These are phyloP conservation scores for Nemania abortiva DNA, from an alignment of 2,329 filamentous ascomycete genomes.

Conservation along the genomic window DNA sequence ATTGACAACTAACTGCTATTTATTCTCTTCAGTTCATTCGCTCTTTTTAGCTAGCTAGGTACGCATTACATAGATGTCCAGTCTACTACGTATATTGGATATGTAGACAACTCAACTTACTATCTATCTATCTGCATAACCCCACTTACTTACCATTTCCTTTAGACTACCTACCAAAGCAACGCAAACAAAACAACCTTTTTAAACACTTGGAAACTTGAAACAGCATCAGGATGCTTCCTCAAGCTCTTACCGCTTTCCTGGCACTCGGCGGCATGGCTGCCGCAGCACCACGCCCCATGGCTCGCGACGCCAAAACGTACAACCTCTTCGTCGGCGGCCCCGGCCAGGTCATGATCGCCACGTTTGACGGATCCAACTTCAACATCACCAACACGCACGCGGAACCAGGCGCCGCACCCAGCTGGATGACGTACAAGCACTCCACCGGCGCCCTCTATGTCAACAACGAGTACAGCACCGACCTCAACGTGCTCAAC, in stretches of 20 bases:
- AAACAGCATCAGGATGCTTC: conserved; percentile 36
- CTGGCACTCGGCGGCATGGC: conserved; percentile 46
- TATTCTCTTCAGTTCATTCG: neutral
- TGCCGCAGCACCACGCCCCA: conserved; percentile 41
- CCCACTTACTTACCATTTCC: conserved; percentile 12
- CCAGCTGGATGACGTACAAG: conserved; percentile 62
- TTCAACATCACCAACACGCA: conserved; percentile 57
- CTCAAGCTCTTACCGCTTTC: conserved; percentile 41
- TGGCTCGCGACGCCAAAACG: conserved; percentile 29
- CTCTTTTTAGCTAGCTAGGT: neutral
- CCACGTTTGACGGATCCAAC: conserved; percentile 56
- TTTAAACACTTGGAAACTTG: neutral
- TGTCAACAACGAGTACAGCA: conserved; percentile 61
- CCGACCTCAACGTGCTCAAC: conserved; percentile 55
- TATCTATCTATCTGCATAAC: conserved; percentile 10
- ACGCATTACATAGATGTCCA: neutral
- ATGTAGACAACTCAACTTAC: neutral
- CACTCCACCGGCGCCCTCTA: conserved; percentile 56
- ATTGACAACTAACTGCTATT: neutral
- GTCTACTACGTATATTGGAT: too few relatives aligned
- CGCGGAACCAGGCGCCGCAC: conserved; percentile 47
- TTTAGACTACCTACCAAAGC: conserved; percentile 6
- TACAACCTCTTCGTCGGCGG: conserved; percentile 57
- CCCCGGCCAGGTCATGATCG: conserved; percentile 56
- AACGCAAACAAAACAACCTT: conserved; percentile 7